Evolutionary conservation across 345 rosid species (phyloP), one percentile per base, ranked within the genome.

Genomic region (Rhodomyrtus tomentosa): DNA sequence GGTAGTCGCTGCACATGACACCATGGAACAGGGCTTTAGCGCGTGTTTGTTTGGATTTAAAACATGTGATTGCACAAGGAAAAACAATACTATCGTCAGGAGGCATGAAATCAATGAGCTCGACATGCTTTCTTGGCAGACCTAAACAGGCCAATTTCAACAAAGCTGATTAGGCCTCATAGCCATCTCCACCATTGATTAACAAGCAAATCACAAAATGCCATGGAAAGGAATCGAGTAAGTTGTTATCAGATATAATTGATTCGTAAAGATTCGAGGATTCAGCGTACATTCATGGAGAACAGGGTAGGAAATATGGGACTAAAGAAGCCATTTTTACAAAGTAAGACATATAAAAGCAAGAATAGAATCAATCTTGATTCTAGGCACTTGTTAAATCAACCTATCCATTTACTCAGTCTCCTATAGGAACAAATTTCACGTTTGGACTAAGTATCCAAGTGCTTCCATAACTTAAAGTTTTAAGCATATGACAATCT

Each of bases 1-100:
- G 86, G 85, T 91, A 91, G 79, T 86, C 88, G 12, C 88, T 86
- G 88, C 59, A 86, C 58, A 40, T 29, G 49, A 45, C 13, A 58
- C n/a, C 22, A 58, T 68, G 36, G 40, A 50, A 29, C 24, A 81
- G 38, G 8, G 56, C 56, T 7, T 81, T 36, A 8, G 25, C 3
- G 45, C 36, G 45, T 18, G 79, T 24, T 32, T 36, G 79, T 68
- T 68, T 68, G 79, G 12, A 21, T 68, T 68, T 68, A 38, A 42
- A 40, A 18, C 79, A 68, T 36, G n/a, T 9, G 25, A 68, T 68
- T 36, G 25, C 79, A 68, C 45, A 36, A 32, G 13, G 1, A 68
- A 68, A 68, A 18, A 68, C 8, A 68, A 68, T 18, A 68, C 79
- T 68, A 22, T 68, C 25, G 9, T 36, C 25, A 36, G 13, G 45